Conservation (phyloP, 768 basidiomycete genomes). For the Aureoboletus auriporus region DNA sequence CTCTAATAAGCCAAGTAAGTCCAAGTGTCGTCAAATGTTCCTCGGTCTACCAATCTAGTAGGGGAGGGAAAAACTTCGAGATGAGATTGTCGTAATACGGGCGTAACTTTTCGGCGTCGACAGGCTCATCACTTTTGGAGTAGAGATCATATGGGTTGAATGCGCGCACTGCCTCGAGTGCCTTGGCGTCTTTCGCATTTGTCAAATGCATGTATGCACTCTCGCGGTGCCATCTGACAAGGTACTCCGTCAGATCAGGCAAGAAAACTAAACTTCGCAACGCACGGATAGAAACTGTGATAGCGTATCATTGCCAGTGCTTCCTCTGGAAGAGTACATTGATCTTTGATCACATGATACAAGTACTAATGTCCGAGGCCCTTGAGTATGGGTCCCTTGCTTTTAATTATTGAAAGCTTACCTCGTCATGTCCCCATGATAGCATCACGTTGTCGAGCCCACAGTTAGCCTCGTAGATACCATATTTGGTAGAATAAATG, state of each 20-base stretch:
- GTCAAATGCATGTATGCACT: constrained; percentile 78
- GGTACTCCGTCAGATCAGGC: background rate
- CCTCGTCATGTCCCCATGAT: constrained; percentile 91
- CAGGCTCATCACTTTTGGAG: constrained; percentile 77
- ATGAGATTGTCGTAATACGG: constrained; percentile 86
- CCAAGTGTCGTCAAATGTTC: constrained; percentile 7
- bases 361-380: constrained; percentile 52
- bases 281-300: constrained; percentile 88
- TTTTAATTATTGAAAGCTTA: constrained; percentile 29
- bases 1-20: constrained; percentile 1
- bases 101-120: constrained; percentile 56
- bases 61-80: constrained; percentile 78
- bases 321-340: constrained; percentile 75
- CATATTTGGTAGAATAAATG: constrained; percentile 66
- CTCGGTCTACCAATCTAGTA: constrained; percentile 67
- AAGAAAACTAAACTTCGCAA: background rate
- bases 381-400: constrained; percentile 3
- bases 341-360: constrained; percentile 79
- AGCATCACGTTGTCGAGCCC: constrained; percentile 87
- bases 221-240: constrained; percentile 77
- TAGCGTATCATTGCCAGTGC: constrained; percentile 91
- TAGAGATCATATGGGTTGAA: constrained; percentile 97
- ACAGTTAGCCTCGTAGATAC: constrained; percentile 75
- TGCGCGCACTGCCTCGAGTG: constrained; percentile 70
- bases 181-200: constrained; percentile 61